Conservation (phyloP, 805 yeast species). For the Zygosaccharomyces siamensis region DNA sequence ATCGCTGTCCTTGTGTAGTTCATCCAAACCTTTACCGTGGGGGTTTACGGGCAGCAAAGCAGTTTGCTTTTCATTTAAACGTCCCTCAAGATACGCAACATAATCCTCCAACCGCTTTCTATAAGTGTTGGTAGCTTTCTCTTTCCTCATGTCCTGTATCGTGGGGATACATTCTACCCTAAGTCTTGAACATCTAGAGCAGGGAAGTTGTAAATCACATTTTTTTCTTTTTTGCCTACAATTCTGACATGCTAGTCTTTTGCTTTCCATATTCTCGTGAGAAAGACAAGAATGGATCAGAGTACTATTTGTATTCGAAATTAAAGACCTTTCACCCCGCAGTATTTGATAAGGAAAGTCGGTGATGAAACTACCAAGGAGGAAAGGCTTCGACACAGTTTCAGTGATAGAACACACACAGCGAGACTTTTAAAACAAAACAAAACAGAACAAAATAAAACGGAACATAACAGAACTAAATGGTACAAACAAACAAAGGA, state of each 20-base stretch:
- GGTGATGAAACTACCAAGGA: too few relatives aligned
- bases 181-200: conserved; percentile 40
- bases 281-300: not conserved
- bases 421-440: not conserved
- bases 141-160: conserved; percentile 41
- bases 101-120: conserved; percentile 36
- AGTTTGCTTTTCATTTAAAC: conserved; percentile 4
- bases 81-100: conserved; percentile 14
- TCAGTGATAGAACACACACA: too few relatives aligned
- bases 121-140: conserved; percentile 41
- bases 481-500: not conserved
- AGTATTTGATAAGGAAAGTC: too few relatives aligned
- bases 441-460: not conserved
- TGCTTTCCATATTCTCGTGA: not conserved
- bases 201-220: conserved; percentile 42
- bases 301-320: not conserved
- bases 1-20: conserved; percentile 6
- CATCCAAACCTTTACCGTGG: not conserved
- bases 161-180: conserved; percentile 40
- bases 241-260: conserved; percentile 12
- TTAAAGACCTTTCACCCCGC: not conserved
- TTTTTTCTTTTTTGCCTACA: conserved; percentile 30
- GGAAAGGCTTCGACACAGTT: too few relatives aligned
- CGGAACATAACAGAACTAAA: not conserved
- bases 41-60: not conserved